Conservation (phyloP, 1,139 yeast genomes). For the Komagataea norvegica region DNA sequence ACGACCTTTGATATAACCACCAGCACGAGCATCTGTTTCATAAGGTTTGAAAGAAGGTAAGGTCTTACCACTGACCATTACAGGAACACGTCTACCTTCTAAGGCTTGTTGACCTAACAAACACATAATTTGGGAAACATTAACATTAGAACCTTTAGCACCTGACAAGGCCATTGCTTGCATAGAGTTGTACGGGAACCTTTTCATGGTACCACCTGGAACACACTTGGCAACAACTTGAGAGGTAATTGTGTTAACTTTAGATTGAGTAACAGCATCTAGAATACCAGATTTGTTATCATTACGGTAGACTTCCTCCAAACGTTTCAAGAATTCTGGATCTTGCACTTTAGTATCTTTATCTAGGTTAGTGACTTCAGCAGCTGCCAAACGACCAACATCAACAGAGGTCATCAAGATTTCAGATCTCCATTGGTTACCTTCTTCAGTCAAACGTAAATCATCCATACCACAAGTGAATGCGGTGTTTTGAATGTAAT, state of each 20-base stretch:
- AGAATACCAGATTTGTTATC: constrained; percentile 87
- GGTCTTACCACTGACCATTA: constrained; percentile 98
- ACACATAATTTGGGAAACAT: constrained; percentile 99
- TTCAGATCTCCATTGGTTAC: constrained; percentile 84
- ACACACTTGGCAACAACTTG: constrained; percentile 92
- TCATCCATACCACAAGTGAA: constrained; percentile 99
- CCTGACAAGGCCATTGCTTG: constrained; percentile 99
- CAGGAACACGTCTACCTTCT: constrained; percentile 99
- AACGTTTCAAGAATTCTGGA: constrained; percentile 76
- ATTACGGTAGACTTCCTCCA: constrained; percentile 93
- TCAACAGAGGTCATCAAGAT: constrained; percentile 73
- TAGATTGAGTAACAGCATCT: constrained; percentile 94
- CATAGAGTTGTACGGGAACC: constrained; percentile 95
- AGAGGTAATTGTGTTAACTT: constrained; percentile 87
- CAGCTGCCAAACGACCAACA: constrained; percentile 87
- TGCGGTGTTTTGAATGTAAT: constrained; percentile 87
- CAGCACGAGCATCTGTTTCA: constrained; percentile 97
- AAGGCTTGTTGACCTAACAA: constrained; percentile 97
- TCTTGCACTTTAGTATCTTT: constrained; percentile 50
- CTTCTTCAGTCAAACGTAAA: constrained; percentile 84
- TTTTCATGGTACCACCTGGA: constrained; percentile 93
- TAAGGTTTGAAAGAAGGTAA: constrained; percentile 94
- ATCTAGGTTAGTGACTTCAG: constrained; percentile 86
- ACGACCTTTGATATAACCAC: constrained; percentile 96
- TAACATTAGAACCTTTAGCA: constrained; percentile 98